Evolutionary conservation across 2,329 filamentous ascomycete genomes (phyloP).

Genomic region (Diaporthe sp.): DNA sequence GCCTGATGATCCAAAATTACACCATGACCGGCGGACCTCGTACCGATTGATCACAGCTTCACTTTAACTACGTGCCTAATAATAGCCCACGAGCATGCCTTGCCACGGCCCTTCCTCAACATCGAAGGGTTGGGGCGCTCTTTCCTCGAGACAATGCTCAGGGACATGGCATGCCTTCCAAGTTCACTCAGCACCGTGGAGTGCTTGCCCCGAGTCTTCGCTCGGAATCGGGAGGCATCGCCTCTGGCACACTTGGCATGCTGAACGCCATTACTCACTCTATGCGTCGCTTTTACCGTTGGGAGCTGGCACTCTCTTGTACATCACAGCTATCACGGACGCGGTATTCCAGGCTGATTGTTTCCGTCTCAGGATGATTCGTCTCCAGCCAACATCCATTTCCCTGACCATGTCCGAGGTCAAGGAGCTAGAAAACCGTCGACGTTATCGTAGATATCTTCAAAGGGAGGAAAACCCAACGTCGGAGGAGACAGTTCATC

Average conservation of each 20-base stretch:
- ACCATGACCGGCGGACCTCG: neutral
- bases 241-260: neutral
- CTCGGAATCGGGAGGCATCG: neutral
- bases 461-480: slow-evolving; percentile 44
- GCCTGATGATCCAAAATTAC: slow-evolving; percentile 11
- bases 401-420: slow-evolving; percentile 58
- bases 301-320: neutral
- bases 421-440: slow-evolving; percentile 54
- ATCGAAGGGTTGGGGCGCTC: neutral
- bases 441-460: slow-evolving; percentile 51
- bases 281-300: neutral
- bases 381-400: slow-evolving; percentile 55
- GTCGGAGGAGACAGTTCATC: slow-evolving; percentile 40
- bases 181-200: neutral
- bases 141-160: neutral
- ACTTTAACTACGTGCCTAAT: neutral
- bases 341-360: neutral
- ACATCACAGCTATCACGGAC: neutral
- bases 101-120: neutral
- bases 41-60: neutral
- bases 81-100: neutral
- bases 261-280: neutral
- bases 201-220: neutral
- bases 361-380: slow-evolving; percentile 53
- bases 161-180: neutral